Evolutionary conservation across 2,329 filamentous ascomycete genomes (phyloP).

Genomic region (Apiospora pterosperma): DNA sequence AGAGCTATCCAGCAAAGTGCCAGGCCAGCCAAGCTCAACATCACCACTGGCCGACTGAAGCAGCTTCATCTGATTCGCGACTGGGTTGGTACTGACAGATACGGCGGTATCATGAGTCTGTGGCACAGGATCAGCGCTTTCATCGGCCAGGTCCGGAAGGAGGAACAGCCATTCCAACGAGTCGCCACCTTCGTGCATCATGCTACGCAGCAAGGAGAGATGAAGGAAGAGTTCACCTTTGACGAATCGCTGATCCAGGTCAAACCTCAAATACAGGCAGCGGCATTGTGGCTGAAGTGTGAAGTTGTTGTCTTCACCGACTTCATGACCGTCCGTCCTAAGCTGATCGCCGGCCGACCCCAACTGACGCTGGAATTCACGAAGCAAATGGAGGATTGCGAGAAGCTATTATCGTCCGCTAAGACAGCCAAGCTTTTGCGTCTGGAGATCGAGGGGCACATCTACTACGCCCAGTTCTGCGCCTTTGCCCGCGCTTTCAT

Average conservation of each 20-base stretch:
- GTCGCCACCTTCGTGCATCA: conserved; percentile 42
- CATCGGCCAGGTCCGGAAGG: conserved; percentile 28
- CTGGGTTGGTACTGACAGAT: conserved; percentile 19
- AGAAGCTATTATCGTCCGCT: conserved; percentile 35
- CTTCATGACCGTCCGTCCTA: too few species aligned
- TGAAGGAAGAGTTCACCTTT: conserved; percentile 24
- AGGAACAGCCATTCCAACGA: conserved; percentile 48
- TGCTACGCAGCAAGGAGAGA: conserved; percentile 27
- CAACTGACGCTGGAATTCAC: background rate
- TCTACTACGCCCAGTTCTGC: conserved; percentile 45
- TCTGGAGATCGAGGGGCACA: conserved; percentile 43
- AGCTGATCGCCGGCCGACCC: too few species aligned
- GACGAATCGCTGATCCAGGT: conserved; percentile 4
- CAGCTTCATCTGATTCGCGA: conserved; percentile 13
- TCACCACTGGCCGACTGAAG: conserved; percentile 11
- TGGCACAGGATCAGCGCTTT: conserved; percentile 18
- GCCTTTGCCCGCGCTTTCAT: conserved; percentile 32
- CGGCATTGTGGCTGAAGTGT: conserved; percentile 2
- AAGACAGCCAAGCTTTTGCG: conserved; percentile 27
- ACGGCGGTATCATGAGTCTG: conserved; percentile 16
- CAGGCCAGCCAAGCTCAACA: conserved; percentile 3
- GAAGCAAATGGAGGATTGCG: conserved; percentile 30
- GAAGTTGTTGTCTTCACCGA: conserved; percentile 3
- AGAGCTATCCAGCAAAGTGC: background rate
- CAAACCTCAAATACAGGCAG: conserved; percentile 4